Base-by-base conservation (phyloP, 495 filamentous ascomycete genomes). In the Daldinia concentrica region DNA sequence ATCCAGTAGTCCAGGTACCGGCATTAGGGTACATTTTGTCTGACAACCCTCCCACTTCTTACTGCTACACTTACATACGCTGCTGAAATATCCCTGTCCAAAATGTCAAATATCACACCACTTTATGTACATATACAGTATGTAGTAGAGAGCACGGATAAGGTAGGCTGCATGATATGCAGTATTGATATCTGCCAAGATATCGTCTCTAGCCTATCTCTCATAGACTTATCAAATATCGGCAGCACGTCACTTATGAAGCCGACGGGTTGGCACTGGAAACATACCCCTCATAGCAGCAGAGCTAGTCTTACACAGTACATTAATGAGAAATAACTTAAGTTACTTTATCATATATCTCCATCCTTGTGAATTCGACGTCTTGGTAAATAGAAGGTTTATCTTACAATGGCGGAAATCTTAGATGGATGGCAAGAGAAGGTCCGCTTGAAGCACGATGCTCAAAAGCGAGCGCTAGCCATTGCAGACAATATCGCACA, bases 381-480 rank as follows among this genome's bases (percentile, higher is more conserved):
- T 8, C 26, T 54, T 54, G 50, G 50, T 39, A 29, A 22, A 57
- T 36, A 57, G 1, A 36, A 22, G 11, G 6, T 54, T 54, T n/a
- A 62, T 59, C 48, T 56, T 63, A 62, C 45, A 7, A 74, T 69
- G 67, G 50, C 14, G 37, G 43, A 74, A 55, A 48, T 37, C n/a
- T 37, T 6, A 41, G 26, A 5, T 11, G 30, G 39, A 39, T 74
- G 71, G 71, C 62, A 67, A 26, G 67, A 71, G 1, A 71, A 71
- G 39, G 63, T 74, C 19, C 67, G 63, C 26, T 19, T 51, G 29
- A 74, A 74, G 59, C 71, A 58, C 12, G 55, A 68, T 30, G 59
- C 64, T 34, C 71, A 61, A 52, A 45, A 41, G 4, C 58, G 61
- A 59, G 71, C 71, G 43, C 22, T 73, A 54, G 8, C 68, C 54